phyloP scores from a whole-genome alignment of 2,329 filamentous ascomycete genomes.

The Venturia aucupariae region DNA sequence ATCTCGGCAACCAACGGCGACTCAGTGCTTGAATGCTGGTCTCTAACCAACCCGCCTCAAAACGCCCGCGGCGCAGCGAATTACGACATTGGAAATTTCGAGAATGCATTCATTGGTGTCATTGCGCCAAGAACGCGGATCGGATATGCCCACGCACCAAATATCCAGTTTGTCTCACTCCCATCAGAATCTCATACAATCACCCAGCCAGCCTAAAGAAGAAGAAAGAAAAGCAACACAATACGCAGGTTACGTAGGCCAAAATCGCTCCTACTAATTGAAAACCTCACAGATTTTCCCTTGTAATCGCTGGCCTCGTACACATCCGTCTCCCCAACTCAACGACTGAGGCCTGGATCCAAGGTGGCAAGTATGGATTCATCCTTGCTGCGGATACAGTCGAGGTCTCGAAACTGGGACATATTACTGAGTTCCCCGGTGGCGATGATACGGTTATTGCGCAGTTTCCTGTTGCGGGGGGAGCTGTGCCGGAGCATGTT shows the following conservation, averaged over 20 bases:
- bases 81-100: conserved; percentile 14
- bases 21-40: conserved; percentile 16
- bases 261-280: neutral
- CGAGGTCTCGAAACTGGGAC: conserved; percentile 32
- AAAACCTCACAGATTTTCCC: conserved; percentile 7
- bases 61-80: conserved; percentile 11
- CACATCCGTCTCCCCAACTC: conserved; percentile 14
- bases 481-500: conserved; percentile 29
- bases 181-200: neutral
- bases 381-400: conserved; percentile 36
- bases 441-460: conserved; percentile 29
- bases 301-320: conserved; percentile 15
- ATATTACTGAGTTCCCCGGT: conserved; percentile 34
- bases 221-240: neutral
- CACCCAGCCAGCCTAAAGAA: neutral
- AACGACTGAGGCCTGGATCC: conserved; percentile 15
- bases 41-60: conserved; percentile 2
- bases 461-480: conserved; percentile 29
- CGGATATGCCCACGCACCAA: conserved; percentile 9
- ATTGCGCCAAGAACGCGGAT: conserved; percentile 14
- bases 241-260: neutral
- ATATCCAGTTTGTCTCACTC: conserved; percentile 13
- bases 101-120: conserved; percentile 13
- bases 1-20: conserved; percentile 11
- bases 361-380: conserved; percentile 15